These are phyloP conservation scores for Stereocaulon alpinum DNA, from an alignment of 495 filamentous ascomycete genomes.

Conservation along the genomic window DNA sequence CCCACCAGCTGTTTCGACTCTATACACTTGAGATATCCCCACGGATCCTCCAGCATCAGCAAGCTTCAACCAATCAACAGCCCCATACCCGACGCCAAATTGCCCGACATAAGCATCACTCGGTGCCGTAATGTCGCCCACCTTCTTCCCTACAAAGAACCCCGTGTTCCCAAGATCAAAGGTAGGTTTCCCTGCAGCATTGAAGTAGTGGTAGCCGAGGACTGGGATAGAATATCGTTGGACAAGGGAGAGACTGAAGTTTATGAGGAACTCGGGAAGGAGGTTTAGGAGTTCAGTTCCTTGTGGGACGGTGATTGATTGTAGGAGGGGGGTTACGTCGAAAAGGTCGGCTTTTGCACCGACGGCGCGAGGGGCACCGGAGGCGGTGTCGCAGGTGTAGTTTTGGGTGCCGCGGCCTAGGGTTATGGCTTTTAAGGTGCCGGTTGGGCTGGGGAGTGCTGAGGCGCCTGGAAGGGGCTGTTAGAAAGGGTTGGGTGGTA, in stretches of 20 bases:
- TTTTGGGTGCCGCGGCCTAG: slow-evolving; percentile 69
- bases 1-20: slow-evolving; percentile 60
- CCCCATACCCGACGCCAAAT: slow-evolving; percentile 30
- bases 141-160: slow-evolving; percentile 34
- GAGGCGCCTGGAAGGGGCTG: slow-evolving; percentile 7
- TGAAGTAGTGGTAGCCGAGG: slow-evolving; percentile 61
- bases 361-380: slow-evolving; percentile 28
- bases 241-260: slow-evolving; percentile 27
- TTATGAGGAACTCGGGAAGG: slow-evolving; percentile 30
- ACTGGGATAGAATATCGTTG: slow-evolving; percentile 28
- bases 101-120: slow-evolving; percentile 34
- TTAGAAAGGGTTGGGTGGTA: background rate
- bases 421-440: slow-evolving; percentile 50
- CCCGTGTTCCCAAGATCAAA: slow-evolving; percentile 46
- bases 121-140: slow-evolving; percentile 42
- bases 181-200: slow-evolving; percentile 36
- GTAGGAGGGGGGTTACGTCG: slow-evolving; percentile 44
- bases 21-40: slow-evolving; percentile 48
- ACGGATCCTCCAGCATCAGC: slow-evolving; percentile 35
- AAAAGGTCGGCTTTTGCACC: slow-evolving; percentile 62
- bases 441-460: slow-evolving; percentile 37
- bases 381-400: slow-evolving; percentile 51
- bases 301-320: slow-evolving; percentile 24
- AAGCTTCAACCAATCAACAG: slow-evolving; percentile 58
- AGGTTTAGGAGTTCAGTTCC: slow-evolving; percentile 24